Base-by-base conservation (phyloP, 2,329 filamentous ascomycete species). In the Talaromyces amestolkiae region DNA sequence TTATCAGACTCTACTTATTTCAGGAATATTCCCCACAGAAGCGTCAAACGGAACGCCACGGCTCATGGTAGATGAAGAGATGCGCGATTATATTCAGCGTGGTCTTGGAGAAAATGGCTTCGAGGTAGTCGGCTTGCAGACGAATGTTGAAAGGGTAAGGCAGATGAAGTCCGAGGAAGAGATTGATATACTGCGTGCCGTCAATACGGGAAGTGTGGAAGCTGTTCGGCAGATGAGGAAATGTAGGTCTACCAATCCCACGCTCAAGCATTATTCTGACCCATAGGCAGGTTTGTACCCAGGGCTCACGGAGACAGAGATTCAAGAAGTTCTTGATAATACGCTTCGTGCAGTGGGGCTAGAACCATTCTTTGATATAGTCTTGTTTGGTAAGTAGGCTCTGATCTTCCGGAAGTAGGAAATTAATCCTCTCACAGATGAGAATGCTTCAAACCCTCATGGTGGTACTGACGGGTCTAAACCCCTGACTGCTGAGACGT, bases 61-160 rank as follows among this genome's bases (percentile, higher is more conserved):
- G n/a, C 68, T 89, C n/a, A 87, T 89, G 83, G 81, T 87, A 15
- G 87, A 89, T 67, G 86, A 89, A 68, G 87, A 89, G 70, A 87
- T 88, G 72, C 82, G 87, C 2, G 86, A 89, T 72, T 89, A 84
- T 72, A 88, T 89, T 59, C 80, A 84, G 45, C 81, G 86, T 2
- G 87, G 87, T 0, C 78, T 89, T 0, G 79, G 77, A 2, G 71
- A 75, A 0, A 81, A 79, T 51, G 86, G 85, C 0, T 88, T 89
- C 68, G 76, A 83, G n/a, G 83, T 86, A 2, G 71, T 84, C 0
- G 86, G 86, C 3, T 76, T 88, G 3, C 77, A 75, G 35, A 81
- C 82, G 0, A 81, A 84, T 60, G 85, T 85, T 9, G 86, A 89
- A 71, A 79, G 82, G 31, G 85, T 89, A 0, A 79, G 84, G 17